Conservation (phyloP, 768 basidiomycete species). For the Exsudoporus frostii region DNA sequence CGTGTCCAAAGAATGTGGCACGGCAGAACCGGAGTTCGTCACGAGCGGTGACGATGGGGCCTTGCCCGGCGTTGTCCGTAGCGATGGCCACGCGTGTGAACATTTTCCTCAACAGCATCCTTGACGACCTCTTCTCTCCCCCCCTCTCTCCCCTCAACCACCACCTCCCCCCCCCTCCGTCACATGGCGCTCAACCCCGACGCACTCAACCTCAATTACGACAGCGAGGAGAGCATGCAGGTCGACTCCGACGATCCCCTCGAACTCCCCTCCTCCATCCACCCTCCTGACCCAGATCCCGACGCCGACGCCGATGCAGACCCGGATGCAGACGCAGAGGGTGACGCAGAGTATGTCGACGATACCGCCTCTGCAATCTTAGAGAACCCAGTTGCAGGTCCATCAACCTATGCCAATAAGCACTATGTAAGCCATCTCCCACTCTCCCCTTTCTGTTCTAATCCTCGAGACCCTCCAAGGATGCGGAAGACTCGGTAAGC, state of each 20-base stretch:
- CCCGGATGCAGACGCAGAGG: slow-evolving; percentile 39
- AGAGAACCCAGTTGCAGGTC: slow-evolving; percentile 36
- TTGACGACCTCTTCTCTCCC: slow-evolving; percentile 37
- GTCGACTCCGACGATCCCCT: slow-evolving; percentile 53
- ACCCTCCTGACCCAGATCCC: slow-evolving; percentile 33
- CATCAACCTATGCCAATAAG: slow-evolving; percentile 47
- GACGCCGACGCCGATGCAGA: slow-evolving; percentile 65
- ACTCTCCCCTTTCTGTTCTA: slow-evolving; percentile 1
- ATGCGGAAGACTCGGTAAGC: slow-evolving; percentile 32
- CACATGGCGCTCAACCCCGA: slow-evolving; percentile 37
- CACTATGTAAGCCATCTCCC: slow-evolving; percentile 52
- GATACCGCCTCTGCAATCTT: slow-evolving; percentile 36
- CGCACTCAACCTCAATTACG: slow-evolving; percentile 53
- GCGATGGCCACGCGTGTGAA: slow-evolving; percentile 41
- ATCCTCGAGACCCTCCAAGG: slow-evolving; percentile 16
- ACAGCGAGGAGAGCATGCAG: slow-evolving; percentile 62
- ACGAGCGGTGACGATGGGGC: slow-evolving; percentile 42
- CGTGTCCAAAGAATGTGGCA: slow-evolving; percentile 32
- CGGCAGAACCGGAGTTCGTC: slow-evolving; percentile 37
- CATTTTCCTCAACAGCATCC: slow-evolving; percentile 41
- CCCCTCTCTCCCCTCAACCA: slow-evolving; percentile 36
- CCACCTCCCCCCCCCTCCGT: slow-evolving; percentile 27
- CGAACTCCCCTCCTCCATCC: slow-evolving; percentile 16
- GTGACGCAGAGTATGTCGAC: slow-evolving; percentile 41
- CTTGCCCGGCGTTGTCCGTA: slow-evolving; percentile 42